Conservation (phyloP, 805 yeast species). For the Clavispora phyllophila region DNA sequence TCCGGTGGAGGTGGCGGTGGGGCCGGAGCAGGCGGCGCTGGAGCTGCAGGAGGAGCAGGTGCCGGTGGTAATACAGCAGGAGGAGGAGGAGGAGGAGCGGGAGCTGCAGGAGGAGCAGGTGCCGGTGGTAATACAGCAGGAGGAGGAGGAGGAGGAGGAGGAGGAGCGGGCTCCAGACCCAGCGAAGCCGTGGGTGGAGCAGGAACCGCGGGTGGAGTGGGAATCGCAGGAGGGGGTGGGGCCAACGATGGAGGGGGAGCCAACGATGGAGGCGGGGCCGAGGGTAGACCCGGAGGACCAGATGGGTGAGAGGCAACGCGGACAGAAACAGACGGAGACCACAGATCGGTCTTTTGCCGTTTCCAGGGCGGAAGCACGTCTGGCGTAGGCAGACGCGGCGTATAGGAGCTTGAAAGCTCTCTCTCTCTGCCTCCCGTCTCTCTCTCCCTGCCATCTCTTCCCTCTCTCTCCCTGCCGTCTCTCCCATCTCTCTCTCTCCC, state of each 20-base stretch:
- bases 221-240: conserved; percentile 9
- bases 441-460: no score
- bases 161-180: conserved; percentile 3
- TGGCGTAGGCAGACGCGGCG: conserved; percentile 5
- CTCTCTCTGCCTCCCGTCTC: no score
- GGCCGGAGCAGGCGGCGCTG: conserved; percentile 18
- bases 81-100: conserved; percentile 5
- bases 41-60: conserved; percentile 12
- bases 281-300: neutral
- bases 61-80: conserved; percentile 14
- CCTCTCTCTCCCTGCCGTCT: neutral
- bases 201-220: conserved; percentile 2
- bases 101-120: conserved; percentile 17
- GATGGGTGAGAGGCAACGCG: conserved; percentile 15
- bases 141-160: conserved; percentile 5
- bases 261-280: neutral
- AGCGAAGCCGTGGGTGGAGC: no score
- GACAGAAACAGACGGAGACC: neutral
- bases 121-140: conserved; percentile 13
- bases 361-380: conserved; percentile 24
- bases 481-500: conserved; percentile 1
- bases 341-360: conserved; percentile 16
- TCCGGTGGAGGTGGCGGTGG: conserved; percentile 21
- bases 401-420: neutral
- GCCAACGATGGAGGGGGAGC: neutral